These are phyloP conservation scores for Luffa acutangula DNA, from an alignment of 306 rosid genomes.

Conservation along the genomic window DNA sequence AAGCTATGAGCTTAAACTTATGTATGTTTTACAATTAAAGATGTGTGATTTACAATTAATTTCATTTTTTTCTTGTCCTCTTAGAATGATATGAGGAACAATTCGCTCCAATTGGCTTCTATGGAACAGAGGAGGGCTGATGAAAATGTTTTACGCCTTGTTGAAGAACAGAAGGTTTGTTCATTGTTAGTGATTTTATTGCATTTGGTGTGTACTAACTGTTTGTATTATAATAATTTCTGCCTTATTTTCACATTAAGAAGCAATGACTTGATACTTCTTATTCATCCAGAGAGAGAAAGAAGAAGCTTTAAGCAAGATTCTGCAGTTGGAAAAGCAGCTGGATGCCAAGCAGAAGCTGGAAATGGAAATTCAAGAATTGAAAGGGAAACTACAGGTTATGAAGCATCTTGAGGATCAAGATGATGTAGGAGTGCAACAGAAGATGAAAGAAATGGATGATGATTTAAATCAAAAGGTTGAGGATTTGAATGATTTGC, in stretches of 20 bases:
- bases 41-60: conserved; percentile 5
- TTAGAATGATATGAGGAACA: conserved; percentile 73
- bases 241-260: background rate
- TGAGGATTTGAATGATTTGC: conserved; percentile 42
- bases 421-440: conserved; percentile 74
- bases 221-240: background rate
- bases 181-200: background rate
- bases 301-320: conserved; percentile 69
- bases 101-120: conserved; percentile 70
- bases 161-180: conserved; percentile 82
- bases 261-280: background rate
- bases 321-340: conserved; percentile 72
- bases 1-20: background rate
- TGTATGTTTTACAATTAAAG: conserved; percentile 6
- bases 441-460: conserved; percentile 71
- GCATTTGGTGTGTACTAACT: background rate
- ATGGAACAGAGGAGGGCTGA: conserved; percentile 74
- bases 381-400: conserved; percentile 84
- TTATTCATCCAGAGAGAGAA: conserved; percentile 58
- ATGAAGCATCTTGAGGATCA: conserved; percentile 89
- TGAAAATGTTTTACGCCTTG: conserved; percentile 66
- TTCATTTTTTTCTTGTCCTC: conserved; percentile 11
- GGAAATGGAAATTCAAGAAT: conserved; percentile 88
- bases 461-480: conserved; percentile 41
- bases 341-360: conserved; percentile 85